A percentile compares a stretch with the other conserved stretches of the same genome.
Evolutionary conservation across 2,329 filamentous ascomycete genomes (phyloP).

Genomic region (Colletotrichum musicola): DNA sequence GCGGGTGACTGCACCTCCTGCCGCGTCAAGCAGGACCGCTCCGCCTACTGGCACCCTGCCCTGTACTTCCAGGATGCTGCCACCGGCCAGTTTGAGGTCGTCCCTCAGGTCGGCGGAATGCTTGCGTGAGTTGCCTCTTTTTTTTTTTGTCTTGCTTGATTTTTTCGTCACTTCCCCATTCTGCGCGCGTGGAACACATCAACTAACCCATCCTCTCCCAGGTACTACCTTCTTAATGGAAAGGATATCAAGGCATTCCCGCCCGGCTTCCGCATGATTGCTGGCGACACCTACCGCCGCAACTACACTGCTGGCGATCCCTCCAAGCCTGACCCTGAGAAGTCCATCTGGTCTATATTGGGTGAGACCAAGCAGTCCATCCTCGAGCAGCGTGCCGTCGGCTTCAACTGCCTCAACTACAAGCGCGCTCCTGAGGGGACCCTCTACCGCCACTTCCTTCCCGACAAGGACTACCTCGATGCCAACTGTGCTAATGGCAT

Average conservation of each 20-base stretch:
- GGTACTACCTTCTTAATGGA: constrained; percentile 86
- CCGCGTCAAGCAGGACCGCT: constrained; percentile 82
- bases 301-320: constrained; percentile 78
- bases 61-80: constrained; percentile 79
- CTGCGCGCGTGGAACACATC: background rate
- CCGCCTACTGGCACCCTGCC: constrained; percentile 87
- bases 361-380: constrained; percentile 75
- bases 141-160: too few species aligned
- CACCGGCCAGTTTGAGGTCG: constrained; percentile 76
- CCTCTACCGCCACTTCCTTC: constrained; percentile 84
- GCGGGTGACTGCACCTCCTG: constrained; percentile 82
- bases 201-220: constrained; percentile 46
- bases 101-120: constrained; percentile 84
- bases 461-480: constrained; percentile 84
- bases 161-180: background rate
- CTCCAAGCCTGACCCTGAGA: constrained; percentile 71
- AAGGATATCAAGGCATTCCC: constrained; percentile 81
- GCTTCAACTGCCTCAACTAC: constrained; percentile 97
- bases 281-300: constrained; percentile 77
- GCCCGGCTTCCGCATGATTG: constrained; percentile 82
- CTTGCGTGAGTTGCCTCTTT: constrained; percentile 74
- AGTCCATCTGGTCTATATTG: constrained; percentile 76
- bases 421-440: constrained; percentile 73
- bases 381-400: constrained; percentile 83
- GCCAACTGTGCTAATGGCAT: constrained; percentile 85